phyloP scores from a whole-genome alignment of 1,284 basidiomycete genomes.

The Ustilago vetiveriae region DNA sequence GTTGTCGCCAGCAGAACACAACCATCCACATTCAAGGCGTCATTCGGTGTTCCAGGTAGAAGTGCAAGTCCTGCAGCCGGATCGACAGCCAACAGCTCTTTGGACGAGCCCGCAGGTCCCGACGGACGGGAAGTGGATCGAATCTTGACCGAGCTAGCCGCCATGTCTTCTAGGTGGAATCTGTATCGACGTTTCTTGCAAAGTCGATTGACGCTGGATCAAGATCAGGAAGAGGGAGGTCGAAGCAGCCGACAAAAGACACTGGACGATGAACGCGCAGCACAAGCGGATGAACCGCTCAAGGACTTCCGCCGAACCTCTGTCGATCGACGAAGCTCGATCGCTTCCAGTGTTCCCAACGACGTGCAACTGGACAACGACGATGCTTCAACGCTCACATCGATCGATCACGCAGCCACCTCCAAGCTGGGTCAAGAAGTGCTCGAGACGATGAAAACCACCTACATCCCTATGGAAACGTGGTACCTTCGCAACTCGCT shows the following conservation, averaged over 20 bases:
- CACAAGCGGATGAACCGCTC: slow-evolving; percentile 40
- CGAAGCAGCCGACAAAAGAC: slow-evolving; percentile 2
- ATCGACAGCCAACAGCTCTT: slow-evolving; percentile 61
- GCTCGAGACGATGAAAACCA: slow-evolving; percentile 71
- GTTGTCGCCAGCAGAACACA: slow-evolving; percentile 54
- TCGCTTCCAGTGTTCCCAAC: slow-evolving; percentile 10
- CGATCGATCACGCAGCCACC: slow-evolving; percentile 70
- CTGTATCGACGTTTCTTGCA: slow-evolving; percentile 87
- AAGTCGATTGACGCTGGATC: slow-evolving; percentile 74
- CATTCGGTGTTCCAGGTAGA: slow-evolving; percentile 65
- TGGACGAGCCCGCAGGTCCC: slow-evolving; percentile 74
- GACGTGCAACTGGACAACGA: slow-evolving; percentile 4
- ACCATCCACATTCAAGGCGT: slow-evolving; percentile 67
- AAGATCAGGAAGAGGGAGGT: slow-evolving; percentile 2
- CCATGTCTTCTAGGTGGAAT: slow-evolving; percentile 89
- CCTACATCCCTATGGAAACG: slow-evolving; percentile 87
- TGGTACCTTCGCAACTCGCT: slow-evolving; percentile 91
- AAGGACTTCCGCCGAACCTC: slow-evolving; percentile 46
- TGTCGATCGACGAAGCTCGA: slow-evolving; percentile 33
- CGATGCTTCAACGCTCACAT: neutral
- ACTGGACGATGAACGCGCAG: slow-evolving; percentile 24
- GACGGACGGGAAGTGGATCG: slow-evolving; percentile 92
- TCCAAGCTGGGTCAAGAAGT: slow-evolving; percentile 75
- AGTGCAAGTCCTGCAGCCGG: slow-evolving; percentile 68
- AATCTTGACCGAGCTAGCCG: slow-evolving; percentile 83